Conservation (phyloP, 2,329 filamentous ascomycete species). For the Microsporum audouinii region DNA sequence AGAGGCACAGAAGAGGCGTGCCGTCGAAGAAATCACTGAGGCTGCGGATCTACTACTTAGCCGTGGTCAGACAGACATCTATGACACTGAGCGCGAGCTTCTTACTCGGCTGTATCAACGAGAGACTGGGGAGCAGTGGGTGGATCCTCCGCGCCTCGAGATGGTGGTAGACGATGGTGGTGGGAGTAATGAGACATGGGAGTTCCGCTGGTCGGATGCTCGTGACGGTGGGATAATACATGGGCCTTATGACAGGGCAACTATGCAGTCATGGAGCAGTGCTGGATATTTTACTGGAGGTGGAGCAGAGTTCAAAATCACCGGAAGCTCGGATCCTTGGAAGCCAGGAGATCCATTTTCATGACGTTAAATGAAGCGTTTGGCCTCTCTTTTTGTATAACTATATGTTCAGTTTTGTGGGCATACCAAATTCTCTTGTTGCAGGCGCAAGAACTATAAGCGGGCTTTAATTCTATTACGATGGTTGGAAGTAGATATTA, state of each 20-base stretch:
- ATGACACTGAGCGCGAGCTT: constrained; percentile 74
- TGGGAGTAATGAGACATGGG: constrained; percentile 50
- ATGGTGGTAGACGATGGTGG: constrained; percentile 17
- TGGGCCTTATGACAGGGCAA: constrained; percentile 72
- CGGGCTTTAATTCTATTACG: neutral
- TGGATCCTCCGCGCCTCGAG: constrained; percentile 34
- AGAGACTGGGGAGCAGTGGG: constrained; percentile 82
- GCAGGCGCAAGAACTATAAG: neutral
- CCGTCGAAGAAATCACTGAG: constrained; percentile 73
- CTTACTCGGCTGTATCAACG: constrained; percentile 71
- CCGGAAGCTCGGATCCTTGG: constrained; percentile 47
- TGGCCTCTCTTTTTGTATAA: neutral
- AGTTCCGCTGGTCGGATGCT: constrained; percentile 86
- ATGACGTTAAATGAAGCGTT: neutral
- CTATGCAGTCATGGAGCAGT: constrained; percentile 83
- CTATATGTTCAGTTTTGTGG: neutral
- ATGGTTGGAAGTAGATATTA: neutral
- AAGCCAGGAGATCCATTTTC: neutral
- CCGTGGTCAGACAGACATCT: constrained; percentile 77
- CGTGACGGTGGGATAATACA: constrained; percentile 67
- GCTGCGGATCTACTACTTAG: constrained; percentile 79
- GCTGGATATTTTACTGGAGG: constrained; percentile 81
- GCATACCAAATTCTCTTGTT: neutral
- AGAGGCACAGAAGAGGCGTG: constrained; percentile 57
- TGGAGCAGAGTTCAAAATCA: constrained; percentile 65